Evolutionary conservation across 2,329 filamentous ascomycete genomes (phyloP).

Genomic region (Xylaria arbuscula): DNA sequence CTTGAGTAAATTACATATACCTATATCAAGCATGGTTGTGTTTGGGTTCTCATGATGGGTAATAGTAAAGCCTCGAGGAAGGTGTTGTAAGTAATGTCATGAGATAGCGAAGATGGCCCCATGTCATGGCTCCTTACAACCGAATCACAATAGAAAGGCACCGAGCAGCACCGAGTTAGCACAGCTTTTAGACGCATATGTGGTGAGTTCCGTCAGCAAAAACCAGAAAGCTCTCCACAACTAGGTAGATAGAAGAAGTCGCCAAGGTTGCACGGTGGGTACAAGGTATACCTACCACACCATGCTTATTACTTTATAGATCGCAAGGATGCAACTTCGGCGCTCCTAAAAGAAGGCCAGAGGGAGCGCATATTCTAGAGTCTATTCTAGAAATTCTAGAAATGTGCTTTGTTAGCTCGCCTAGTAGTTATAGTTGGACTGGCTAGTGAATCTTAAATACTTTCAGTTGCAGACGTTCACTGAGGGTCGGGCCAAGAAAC

Average conservation of each 20-base stretch:
- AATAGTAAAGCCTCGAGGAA: neutral
- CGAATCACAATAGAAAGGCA: neutral
- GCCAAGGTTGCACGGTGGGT: slow-evolving; percentile 8
- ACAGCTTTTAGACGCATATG: neutral
- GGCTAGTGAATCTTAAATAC: neutral
- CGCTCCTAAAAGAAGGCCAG: neutral
- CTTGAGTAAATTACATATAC: neutral
- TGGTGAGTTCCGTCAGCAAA: neutral
- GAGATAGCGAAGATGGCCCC: neutral
- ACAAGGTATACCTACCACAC: neutral
- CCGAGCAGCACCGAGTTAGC: neutral
- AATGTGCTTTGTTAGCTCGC: neutral
- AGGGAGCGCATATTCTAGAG: neutral
- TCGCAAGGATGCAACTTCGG: neutral
- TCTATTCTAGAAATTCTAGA: neutral
- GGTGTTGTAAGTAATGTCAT: neutral
- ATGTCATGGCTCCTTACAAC: neutral
- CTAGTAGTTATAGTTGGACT: neutral
- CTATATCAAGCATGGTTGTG: neutral
- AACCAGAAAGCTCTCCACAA: slow-evolving; percentile 2
- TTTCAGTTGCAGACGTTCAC: neutral
- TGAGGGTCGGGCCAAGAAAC: neutral
- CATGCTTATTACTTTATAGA: neutral
- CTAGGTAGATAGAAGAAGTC: neutral
- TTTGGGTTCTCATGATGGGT: neutral